A percentile compares a stretch with the other conserved stretches of the same genome.
phyloP scores from a whole-genome alignment of 2,329 filamentous ascomycete species.

The Ophiostoma sp. region DNA sequence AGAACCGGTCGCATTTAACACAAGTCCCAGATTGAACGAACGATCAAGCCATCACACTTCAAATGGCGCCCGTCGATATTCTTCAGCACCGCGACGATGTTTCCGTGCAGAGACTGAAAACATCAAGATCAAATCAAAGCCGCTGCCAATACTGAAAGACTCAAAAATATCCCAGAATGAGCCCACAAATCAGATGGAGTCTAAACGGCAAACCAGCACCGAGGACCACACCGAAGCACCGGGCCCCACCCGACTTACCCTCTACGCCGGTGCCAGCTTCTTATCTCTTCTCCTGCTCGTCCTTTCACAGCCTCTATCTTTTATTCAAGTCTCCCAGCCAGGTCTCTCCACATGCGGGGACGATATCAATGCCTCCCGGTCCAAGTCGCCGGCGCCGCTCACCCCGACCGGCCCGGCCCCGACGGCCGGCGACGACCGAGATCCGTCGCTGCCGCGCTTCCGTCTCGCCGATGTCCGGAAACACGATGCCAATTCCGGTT shows the following conservation, averaged over 20 bases:
- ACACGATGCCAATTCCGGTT: conserved; percentile 25
- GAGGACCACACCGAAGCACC: not conserved
- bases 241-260: conserved; percentile 2
- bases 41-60: not conserved
- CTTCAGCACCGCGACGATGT: not conserved
- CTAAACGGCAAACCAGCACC: not conserved
- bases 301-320: conserved; percentile 19
- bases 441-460: conserved; percentile 27
- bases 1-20: not conserved
- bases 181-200: not conserved
- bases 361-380: not conserved
- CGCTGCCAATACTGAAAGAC: not conserved
- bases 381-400: not conserved
- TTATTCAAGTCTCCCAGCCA: not conserved
- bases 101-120: not conserved
- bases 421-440: conserved; percentile 23
- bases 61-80: not conserved
- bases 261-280: conserved; percentile 23
- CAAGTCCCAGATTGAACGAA: too few relatives aligned
- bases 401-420: not conserved
- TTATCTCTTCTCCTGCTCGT: conserved; percentile 20
- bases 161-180: not conserved
- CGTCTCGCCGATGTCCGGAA: conserved; percentile 28
- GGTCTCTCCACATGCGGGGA: not conserved
- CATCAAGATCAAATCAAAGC: not conserved